Percentiles rank a stretch among this genome's conserved stretches.
Evolutionary conservation across 1,284 basidiomycete genomes (phyloP).

Genomic region (Tilletia caries): DNA sequence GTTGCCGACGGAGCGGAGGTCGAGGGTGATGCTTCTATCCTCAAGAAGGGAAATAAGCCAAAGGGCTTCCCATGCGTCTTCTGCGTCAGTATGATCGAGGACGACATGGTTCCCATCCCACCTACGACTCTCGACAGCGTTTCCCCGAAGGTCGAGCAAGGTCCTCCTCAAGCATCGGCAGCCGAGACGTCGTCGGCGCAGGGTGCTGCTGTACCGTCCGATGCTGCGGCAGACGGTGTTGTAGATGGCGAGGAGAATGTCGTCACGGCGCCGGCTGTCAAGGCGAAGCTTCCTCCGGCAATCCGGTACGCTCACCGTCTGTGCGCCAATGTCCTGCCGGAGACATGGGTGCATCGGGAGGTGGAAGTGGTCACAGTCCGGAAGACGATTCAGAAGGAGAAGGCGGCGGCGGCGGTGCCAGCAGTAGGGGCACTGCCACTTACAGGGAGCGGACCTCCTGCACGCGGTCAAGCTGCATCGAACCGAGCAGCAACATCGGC

Average conservation of each 20-base stretch:
- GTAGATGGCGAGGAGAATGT: neutral
- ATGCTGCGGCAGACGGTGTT: neutral
- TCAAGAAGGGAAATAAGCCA: neutral
- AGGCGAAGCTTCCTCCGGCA: constrained; percentile 25
- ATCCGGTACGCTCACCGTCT: constrained; percentile 42
- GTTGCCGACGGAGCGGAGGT: constrained; percentile 3
- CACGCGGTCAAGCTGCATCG: constrained; percentile 20
- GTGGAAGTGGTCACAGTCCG: neutral
- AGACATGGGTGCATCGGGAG: constrained; percentile 39
- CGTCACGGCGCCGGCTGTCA: constrained; percentile 22
- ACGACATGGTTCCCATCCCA: constrained; percentile 36
- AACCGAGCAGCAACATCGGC: constrained; percentile 3
- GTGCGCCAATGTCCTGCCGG: constrained; percentile 48
- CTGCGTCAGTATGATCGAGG: constrained; percentile 46
- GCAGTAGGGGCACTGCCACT: too few relatives aligned
- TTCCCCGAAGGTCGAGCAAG: neutral
- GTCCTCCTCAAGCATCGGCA: neutral
- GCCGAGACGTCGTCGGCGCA: neutral
- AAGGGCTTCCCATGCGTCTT: constrained; percentile 51
- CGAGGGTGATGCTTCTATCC: neutral
- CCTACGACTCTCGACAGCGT: neutral
- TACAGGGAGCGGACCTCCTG: too few relatives aligned
- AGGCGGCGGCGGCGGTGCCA: constrained; percentile 24
- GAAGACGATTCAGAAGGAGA: constrained; percentile 3
- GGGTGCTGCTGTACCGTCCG: too few relatives aligned